A percentile compares a stretch with the other conserved stretches of the same genome.
phyloP scores from a whole-genome alignment of 2,329 filamentous ascomycete species.

The Parasarocladium wereldwijsianum region DNA sequence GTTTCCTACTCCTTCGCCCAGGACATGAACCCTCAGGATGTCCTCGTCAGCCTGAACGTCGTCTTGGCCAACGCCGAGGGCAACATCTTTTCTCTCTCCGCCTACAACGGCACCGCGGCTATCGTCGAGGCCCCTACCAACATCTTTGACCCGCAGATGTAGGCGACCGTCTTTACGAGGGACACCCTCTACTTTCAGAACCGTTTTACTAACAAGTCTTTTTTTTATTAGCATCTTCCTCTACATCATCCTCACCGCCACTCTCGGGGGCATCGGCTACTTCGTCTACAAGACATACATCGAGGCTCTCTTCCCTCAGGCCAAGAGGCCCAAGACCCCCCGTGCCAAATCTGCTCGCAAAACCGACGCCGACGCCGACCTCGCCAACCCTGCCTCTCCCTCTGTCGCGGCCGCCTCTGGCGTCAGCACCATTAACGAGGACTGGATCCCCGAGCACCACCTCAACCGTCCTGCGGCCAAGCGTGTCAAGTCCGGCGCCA shows the following conservation, averaged over 20 bases:
- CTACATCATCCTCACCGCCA: slow-evolving; percentile 74
- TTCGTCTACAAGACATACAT: slow-evolving; percentile 99
- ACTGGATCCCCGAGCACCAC: slow-evolving; percentile 85
- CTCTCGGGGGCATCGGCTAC: slow-evolving; percentile 70
- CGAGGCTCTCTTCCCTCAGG: slow-evolving; percentile 86
- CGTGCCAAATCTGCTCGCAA: slow-evolving; percentile 49
- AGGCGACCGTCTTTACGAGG: slow-evolving; percentile 31
- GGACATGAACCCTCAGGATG: slow-evolving; percentile 85
- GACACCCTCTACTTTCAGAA: too few relatives aligned
- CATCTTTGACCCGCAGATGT: slow-evolving; percentile 95
- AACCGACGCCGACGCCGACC: slow-evolving; percentile 34
- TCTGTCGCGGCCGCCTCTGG: slow-evolving; percentile 48
- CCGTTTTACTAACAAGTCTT: too few relatives aligned
- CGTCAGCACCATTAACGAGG: slow-evolving; percentile 44
- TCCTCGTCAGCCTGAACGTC: slow-evolving; percentile 62
- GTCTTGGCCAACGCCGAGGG: slow-evolving; percentile 55
- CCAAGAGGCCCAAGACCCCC: slow-evolving; percentile 41
- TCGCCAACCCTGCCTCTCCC: slow-evolving; percentile 46
- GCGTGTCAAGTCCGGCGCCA: slow-evolving; percentile 46
- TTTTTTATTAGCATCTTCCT: slow-evolving; percentile 72
- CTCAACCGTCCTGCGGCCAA: slow-evolving; percentile 69
- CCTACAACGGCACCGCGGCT: slow-evolving; percentile 69
- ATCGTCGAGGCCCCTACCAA: slow-evolving; percentile 84
- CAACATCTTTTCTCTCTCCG: slow-evolving; percentile 59
- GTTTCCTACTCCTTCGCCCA: slow-evolving; percentile 74